These are phyloP conservation scores for Coemansia sp. DNA, from an alignment of 192 early-diverging fungal species.

Conservation along the genomic window DNA sequence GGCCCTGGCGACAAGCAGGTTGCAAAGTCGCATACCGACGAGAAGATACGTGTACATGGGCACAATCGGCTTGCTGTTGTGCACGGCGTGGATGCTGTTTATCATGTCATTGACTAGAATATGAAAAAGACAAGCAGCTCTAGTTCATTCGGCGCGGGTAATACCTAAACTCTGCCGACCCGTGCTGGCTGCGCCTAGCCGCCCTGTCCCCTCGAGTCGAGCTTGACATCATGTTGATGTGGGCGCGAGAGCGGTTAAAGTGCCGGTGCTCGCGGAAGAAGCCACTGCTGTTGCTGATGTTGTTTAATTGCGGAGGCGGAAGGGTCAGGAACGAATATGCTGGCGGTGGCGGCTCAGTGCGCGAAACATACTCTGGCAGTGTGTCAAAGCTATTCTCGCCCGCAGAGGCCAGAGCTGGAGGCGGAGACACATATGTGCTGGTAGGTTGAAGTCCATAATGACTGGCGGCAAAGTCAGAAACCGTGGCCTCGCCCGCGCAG, in stretches of 20 bases:
- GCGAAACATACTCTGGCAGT: conserved; percentile 36
- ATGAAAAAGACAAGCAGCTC: conserved; percentile 2
- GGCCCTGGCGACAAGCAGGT: background rate
- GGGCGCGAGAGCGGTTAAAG: conserved; percentile 12
- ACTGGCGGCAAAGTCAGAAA: conserved; percentile 39
- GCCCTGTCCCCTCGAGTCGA: background rate
- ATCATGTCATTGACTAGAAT: conserved; percentile 29
- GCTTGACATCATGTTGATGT: conserved; percentile 8
- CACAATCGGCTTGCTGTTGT: conserved; percentile 34
- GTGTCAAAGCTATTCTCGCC: conserved; percentile 33
- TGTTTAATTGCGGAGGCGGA: background rate
- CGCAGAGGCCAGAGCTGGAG: conserved; percentile 8
- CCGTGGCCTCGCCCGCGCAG: conserved; percentile 33
- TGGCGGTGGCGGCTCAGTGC: conserved; percentile 33
- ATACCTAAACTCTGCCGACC: conserved; percentile 10
- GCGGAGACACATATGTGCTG: background rate
- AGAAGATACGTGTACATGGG: conserved; percentile 42
- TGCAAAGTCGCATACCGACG: conserved; percentile 11
- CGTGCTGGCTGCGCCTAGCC: background rate
- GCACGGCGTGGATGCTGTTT: conserved; percentile 38
- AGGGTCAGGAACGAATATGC: conserved; percentile 9
- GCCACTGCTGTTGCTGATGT: background rate
- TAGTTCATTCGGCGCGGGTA: conserved; percentile 37
- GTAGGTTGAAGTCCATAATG: conserved; percentile 15
- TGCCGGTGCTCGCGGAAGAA: conserved; percentile 2